Evolutionary conservation across 1,284 basidiomycete genomes (phyloP).

Genomic region (Ceraceosorus guamensis): DNA sequence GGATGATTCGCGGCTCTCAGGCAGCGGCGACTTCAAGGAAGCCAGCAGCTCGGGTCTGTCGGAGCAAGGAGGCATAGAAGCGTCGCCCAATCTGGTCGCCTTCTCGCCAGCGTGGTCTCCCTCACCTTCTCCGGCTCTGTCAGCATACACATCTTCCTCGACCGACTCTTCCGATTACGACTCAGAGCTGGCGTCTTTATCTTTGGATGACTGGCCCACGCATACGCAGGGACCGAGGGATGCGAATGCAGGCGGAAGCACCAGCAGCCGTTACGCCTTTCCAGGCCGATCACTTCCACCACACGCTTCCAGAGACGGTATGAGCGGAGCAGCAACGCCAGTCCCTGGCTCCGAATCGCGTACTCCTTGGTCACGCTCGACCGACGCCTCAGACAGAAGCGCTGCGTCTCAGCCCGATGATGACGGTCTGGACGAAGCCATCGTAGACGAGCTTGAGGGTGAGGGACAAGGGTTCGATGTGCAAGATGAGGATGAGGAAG

Average conservation of each 20-base stretch:
- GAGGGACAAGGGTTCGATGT: constrained; percentile 18
- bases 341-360: neutral
- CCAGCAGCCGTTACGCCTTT: neutral
- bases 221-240: neutral
- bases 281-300: neutral
- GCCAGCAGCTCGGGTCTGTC: too few relatives aligned
- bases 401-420: constrained; percentile 4
- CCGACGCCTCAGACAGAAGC: neutral
- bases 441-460: constrained; percentile 15
- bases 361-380: too few relatives aligned
- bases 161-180: constrained; percentile 19
- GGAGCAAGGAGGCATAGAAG: neutral
- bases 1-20: too few relatives aligned
- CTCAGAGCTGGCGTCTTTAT: constrained; percentile 23
- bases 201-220: constrained; percentile 16
- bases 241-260: neutral
- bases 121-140: constrained; percentile 22
- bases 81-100: neutral
- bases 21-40: too few relatives aligned
- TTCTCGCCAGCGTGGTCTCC: too few relatives aligned
- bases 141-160: constrained; percentile 25
- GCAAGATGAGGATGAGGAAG: constrained; percentile 41
- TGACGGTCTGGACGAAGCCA: neutral
- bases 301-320: constrained; percentile 1
- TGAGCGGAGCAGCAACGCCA: neutral